Percentiles rank a stretch among this genome's conserved stretches.
These are phyloP conservation scores for Pistacia atlantica DNA, from an alignment of 345 rosid genomes.

Conservation along the genomic window DNA sequence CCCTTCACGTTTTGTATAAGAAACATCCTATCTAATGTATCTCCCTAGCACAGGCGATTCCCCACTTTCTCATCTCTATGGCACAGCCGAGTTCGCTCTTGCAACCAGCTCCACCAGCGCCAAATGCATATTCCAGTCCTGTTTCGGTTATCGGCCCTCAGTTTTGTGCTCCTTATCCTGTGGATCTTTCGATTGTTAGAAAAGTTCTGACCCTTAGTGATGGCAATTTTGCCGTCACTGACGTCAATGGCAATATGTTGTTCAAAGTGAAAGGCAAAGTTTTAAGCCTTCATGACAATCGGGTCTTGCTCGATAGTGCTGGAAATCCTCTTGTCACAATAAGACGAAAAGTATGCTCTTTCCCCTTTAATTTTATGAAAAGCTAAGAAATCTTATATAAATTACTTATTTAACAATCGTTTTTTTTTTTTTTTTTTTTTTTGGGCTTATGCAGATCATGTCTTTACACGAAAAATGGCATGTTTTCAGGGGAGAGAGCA, in stretches of 20 bases:
- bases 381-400: too few relatives aligned
- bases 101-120: neutral
- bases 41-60: neutral
- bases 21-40: too few relatives aligned
- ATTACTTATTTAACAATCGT: too few relatives aligned
- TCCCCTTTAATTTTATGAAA: neutral
- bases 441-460: conserved; percentile 13
- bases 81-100: neutral
- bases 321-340: conserved; percentile 23
- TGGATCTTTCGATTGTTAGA: conserved; percentile 32
- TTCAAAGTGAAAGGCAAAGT: conserved; percentile 29
- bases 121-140: neutral
- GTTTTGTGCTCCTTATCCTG: conserved; percentile 22
- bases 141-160: conserved; percentile 22
- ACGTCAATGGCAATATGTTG: conserved; percentile 25
- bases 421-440: too few relatives aligned
- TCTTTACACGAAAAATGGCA: conserved; percentile 49
- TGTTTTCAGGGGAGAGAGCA: conserved; percentile 51
- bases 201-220: conserved; percentile 20
- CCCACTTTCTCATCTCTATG: neutral
- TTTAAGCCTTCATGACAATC: conserved; percentile 18
- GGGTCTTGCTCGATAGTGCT: conserved; percentile 22
- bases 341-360: neutral
- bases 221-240: conserved; percentile 24
- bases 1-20: too few relatives aligned